Percentiles rank a stretch among this genome's conserved stretches.
Conservation (phyloP, 2,329 filamentous ascomycete species). For the Chrysoporthe cubensis region DNA sequence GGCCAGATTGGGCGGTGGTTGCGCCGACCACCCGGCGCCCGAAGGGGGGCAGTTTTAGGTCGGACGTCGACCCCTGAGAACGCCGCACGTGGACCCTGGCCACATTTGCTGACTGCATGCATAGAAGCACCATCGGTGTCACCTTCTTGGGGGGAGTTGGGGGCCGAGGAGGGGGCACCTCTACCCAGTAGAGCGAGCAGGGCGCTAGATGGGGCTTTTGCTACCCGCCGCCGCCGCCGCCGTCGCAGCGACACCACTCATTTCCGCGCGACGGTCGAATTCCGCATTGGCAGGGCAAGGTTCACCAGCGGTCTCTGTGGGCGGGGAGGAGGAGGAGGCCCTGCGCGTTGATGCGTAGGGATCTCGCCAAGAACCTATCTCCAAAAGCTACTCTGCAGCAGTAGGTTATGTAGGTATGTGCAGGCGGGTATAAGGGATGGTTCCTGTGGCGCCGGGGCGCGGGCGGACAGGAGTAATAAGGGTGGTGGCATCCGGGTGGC, state of each 20-base stretch:
- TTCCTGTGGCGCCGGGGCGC: neutral
- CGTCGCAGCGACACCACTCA: neutral
- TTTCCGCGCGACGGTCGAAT: neutral
- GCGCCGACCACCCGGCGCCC: neutral
- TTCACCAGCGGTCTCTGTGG: no score
- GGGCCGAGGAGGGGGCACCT: neutral
- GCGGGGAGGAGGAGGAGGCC: no score
- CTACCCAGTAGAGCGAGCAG: no score
- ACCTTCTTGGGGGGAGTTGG: neutral
- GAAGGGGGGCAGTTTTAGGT: neutral
- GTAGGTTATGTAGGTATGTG: neutral
- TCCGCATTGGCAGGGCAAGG: neutral
- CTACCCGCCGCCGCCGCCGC: neutral
- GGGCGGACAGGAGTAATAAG: neutral
- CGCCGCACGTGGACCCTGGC: neutral
- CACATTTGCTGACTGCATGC: conserved; percentile 7
- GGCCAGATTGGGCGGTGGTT: neutral
- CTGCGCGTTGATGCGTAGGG: no score
- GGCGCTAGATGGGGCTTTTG: neutral
- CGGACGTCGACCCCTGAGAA: neutral
- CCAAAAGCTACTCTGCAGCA: neutral
- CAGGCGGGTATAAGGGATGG: neutral
- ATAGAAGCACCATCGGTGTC: neutral
- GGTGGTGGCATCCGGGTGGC: conserved; percentile 3
- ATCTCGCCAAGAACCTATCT: no score